These are phyloP conservation scores for Omphalotus olearius DNA, from an alignment of 1,284 basidiomycete genomes.

Conservation along the genomic window DNA sequence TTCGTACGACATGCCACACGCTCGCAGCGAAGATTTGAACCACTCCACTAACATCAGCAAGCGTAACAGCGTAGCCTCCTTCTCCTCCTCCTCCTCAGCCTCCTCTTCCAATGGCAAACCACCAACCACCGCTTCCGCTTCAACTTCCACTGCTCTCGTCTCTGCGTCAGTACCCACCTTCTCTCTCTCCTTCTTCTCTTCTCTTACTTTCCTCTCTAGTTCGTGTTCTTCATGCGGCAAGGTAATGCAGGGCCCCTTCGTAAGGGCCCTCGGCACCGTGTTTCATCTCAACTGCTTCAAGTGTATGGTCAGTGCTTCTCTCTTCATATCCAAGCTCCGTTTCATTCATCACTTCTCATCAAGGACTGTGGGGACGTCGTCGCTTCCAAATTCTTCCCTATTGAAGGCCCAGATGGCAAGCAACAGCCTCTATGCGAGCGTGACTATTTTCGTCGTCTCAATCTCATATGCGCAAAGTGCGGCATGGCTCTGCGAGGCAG, in stretches of 20 bases:
- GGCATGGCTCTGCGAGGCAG: slow-evolving; percentile 91
- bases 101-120: slow-evolving; percentile 43
- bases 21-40: slow-evolving; percentile 70
- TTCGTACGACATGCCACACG: slow-evolving; percentile 26
- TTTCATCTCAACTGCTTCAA: slow-evolving; percentile 97
- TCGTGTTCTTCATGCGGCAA: slow-evolving; percentile 72
- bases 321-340: slow-evolving; percentile 12
- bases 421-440: slow-evolving; percentile 95
- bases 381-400: slow-evolving; percentile 98
- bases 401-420: slow-evolving; percentile 81
- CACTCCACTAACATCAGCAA: slow-evolving; percentile 32
- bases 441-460: slow-evolving; percentile 95
- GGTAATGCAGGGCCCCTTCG: slow-evolving; percentile 91
- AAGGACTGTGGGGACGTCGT: slow-evolving; percentile 97
- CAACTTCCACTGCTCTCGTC: slow-evolving; percentile 37
- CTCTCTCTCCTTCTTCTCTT: slow-evolving; percentile 17
- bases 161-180: slow-evolving; percentile 35
- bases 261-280: slow-evolving; percentile 90
- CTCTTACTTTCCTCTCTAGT: slow-evolving; percentile 31
- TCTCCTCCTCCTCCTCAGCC: slow-evolving; percentile 45
- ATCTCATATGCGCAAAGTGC: slow-evolving; percentile 96
- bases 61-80: slow-evolving; percentile 43
- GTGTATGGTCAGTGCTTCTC: slow-evolving; percentile 69
- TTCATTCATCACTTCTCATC: slow-evolving; percentile 12
- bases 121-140: slow-evolving; percentile 40